Base-by-base conservation (phyloP, 768 basidiomycete genomes). In the Panus rudis region DNA sequence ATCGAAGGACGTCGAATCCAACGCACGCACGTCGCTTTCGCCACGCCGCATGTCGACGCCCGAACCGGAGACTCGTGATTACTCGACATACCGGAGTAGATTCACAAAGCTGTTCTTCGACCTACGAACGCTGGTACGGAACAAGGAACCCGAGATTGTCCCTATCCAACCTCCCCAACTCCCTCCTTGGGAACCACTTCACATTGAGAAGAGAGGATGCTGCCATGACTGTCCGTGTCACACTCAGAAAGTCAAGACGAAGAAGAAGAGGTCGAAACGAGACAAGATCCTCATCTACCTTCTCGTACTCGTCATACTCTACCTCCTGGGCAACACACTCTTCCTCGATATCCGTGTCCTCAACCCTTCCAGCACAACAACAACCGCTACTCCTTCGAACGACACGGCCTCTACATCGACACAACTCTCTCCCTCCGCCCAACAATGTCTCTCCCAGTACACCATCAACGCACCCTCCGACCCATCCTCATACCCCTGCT, bases 401-500 rank as follows among this genome's bases (percentile, higher is more conserved):
- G 42, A 58, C 30, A 47, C 59, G 13, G 50, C 55, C 3, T 55
- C 62, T n/a, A 53, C 53, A 13, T 37, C 62, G 4, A n/a, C 48
- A 16, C 38, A 44, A 2, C 62, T 73, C 28, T 68, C 71, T 20
- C 58, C 54, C 24, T 59, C 65, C 46, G 63, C 67, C 17, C 64
- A 67, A 47, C 64, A 69, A 51, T 75, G 73, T 52, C 51, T 75
- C 32, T 64, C 65, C 13, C 64, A 75, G 46, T 75, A 64, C 52
- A 63, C 55, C 13, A 52, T 74, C 34, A 63, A 72, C 31, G 75
- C 73, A 2, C 65, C 73, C 1, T 54, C 63, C 2, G 57, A 65
- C 37, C 71, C 73, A 2, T 45, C 53, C n/a, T 47, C 52, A 4
- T 76, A 75, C 48, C 71, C 73, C 11, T 76, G 73, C 48, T 62